Conservation (phyloP, 2,329 filamentous ascomycete species). For the Beauveria rudraprayagi region DNA sequence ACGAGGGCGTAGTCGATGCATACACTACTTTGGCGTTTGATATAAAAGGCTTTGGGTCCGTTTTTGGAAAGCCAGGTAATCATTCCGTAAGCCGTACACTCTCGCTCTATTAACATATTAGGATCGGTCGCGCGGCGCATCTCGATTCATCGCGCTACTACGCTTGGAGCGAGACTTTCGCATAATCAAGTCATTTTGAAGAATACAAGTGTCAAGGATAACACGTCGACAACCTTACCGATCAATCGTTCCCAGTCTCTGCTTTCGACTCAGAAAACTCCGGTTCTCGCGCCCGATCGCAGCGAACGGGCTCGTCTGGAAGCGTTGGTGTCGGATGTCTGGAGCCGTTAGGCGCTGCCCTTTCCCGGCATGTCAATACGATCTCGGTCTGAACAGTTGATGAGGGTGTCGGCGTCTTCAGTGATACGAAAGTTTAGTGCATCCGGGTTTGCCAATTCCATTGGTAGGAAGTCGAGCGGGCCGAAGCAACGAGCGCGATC, state of each 20-base stretch:
- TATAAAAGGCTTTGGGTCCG: conserved; percentile 65
- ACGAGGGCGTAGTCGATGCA: conserved; percentile 36
- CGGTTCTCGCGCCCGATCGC: conserved; percentile 65
- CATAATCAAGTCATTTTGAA: conserved; percentile 75
- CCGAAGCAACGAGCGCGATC: conserved; percentile 20
- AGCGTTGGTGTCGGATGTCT: conserved; percentile 65
- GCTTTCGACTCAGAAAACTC: conserved; percentile 57
- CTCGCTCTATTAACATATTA: conserved; percentile 21
- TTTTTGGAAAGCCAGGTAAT: conserved; percentile 64
- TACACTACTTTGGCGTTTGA: conserved; percentile 56
- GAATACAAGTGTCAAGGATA: conserved; percentile 54
- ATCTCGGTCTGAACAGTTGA: conserved; percentile 60
- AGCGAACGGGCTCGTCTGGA: conserved; percentile 74
- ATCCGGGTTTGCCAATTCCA: conserved; percentile 68
- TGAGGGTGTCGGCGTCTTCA: conserved; percentile 71
- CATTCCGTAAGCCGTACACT: background rate
- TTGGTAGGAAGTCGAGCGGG: conserved; percentile 63
- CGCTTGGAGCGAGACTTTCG: conserved; percentile 59
- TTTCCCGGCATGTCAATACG: conserved; percentile 71
- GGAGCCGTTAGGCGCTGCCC: conserved; percentile 72
- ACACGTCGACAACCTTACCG: conserved; percentile 34
- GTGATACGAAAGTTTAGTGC: conserved; percentile 85
- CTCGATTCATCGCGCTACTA: conserved; percentile 72
- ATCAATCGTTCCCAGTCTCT: conserved; percentile 76
- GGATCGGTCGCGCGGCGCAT: conserved; percentile 58